Conservation (phyloP, 2,329 filamentous ascomycete species). For the Alternaria triticina region DNA sequence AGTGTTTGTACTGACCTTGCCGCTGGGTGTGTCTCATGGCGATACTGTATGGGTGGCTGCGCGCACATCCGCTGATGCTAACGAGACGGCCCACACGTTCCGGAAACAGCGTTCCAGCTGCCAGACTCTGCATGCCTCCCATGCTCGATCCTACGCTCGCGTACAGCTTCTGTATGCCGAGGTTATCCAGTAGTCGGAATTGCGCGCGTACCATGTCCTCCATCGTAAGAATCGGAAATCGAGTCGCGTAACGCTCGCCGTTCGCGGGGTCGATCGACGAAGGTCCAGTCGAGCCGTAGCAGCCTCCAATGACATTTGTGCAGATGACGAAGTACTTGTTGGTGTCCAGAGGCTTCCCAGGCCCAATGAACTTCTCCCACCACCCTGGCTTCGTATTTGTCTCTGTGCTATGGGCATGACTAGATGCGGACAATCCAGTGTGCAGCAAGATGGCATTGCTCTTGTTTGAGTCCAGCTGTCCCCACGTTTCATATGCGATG, state of each 20-base stretch:
- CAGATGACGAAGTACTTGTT: conserved; percentile 92
- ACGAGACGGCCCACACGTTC: conserved; percentile 81
- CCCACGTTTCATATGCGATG: conserved; percentile 94
- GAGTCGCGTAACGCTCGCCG: conserved; percentile 86
- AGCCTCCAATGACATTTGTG: conserved; percentile 95
- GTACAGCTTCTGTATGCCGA: conserved; percentile 80
- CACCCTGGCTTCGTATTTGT: conserved; percentile 87
- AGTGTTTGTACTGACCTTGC: conserved; percentile 59
- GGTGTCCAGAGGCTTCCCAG: conserved; percentile 83
- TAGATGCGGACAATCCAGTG: conserved; percentile 95
- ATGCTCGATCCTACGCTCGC: conserved; percentile 96
- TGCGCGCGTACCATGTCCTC: conserved; percentile 98
- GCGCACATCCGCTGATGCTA: conserved; percentile 89
- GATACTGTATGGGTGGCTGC: conserved; percentile 96
- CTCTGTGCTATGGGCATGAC: conserved; percentile 91
- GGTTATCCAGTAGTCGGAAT: conserved; percentile 81
- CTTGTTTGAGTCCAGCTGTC: conserved; percentile 75
- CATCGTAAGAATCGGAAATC: conserved; percentile 94
- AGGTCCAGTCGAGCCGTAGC: conserved; percentile 93
- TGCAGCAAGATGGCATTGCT: conserved; percentile 92
- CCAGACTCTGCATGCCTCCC: conserved; percentile 97
- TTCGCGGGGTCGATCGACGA: conserved; percentile 87
- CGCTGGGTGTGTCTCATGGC: conserved; percentile 98
- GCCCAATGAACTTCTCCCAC: conserved; percentile 99
- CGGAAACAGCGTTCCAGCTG: conserved; percentile 82